Evolutionary conservation across 129 eudicot genomes (phyloP), one percentile per base, ranked within the genome.

Genomic region (Tanacetum coccineum): DNA sequence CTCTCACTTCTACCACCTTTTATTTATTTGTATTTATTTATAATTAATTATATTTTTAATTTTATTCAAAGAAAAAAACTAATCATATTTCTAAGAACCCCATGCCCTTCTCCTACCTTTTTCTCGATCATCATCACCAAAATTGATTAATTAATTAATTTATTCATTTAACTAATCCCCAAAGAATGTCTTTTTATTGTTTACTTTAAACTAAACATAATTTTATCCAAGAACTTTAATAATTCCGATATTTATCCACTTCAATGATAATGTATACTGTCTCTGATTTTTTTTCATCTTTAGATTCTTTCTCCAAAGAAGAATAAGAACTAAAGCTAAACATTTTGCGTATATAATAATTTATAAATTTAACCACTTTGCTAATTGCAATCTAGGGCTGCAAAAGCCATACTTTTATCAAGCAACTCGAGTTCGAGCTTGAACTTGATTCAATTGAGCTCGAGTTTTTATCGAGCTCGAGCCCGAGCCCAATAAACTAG

Each of bases 31-130:
- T 13, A 20, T 52, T 20, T 18, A 5, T 9, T 54, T n/a, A 14
- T 3, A 0, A 3, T 51, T n/a, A n/a, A 1, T 6, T 53, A 14
- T n/a, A n/a, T n/a, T n/a, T 8, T 53, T 2, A 18, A 7, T 19
- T 59, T 58, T 48, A 9, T 68, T 19, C 39, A 30, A 30, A 30
- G 9, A 36, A 1, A 36, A 36, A 36, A 36, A 9, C 59, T 32
- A 32, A 10, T 47, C 46, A 49, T 49, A 49, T 44, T 73, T 63
- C 47, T 64, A 30, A 63, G 46, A 52, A 73, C 70, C 77, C 77
- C 77, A 73, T 64, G 77, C 77, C 77, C 77, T 63, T 52, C 70
- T 14, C 36, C 19, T 1, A 6, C 70, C 55, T 51, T 63, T 72
- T 19, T 55, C 71, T 53, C 47, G 53, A 73, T 64, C 65, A 73